A percentile compares a stretch with the other conserved stretches of the same genome.
Evolutionary conservation across 257 asterid species (phyloP).

Genomic region (Parsonsia alboflavescens): DNA sequence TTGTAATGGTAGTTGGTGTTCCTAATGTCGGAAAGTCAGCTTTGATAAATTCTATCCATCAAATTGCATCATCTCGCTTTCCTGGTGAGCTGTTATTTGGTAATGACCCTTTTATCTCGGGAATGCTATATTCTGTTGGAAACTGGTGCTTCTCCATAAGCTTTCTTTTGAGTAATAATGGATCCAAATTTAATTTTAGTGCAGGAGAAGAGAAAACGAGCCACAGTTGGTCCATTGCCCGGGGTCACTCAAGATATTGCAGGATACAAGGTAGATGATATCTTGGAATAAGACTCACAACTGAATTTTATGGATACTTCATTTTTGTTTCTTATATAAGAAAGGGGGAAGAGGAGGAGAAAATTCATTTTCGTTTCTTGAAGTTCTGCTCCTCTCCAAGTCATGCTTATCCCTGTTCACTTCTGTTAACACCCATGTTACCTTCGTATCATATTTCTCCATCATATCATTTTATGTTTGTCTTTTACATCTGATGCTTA

Average conservation of each 20-base stretch:
- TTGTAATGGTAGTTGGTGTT: constrained; percentile 93
- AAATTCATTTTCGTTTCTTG: not conserved
- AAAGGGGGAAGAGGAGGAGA: not conserved
- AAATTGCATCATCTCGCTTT: constrained; percentile 72
- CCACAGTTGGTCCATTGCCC: constrained; percentile 91
- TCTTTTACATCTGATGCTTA: not conserved
- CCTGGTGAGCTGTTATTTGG: constrained; percentile 48
- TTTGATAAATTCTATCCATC: constrained; percentile 77
- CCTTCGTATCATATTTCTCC: not conserved
- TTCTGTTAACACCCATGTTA: not conserved
- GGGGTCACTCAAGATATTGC: constrained; percentile 99
- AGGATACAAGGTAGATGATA: constrained; percentile 67
- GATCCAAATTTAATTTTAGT: constrained; percentile 48
- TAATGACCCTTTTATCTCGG: constrained; percentile 8
- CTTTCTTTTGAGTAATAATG: constrained; percentile 21
- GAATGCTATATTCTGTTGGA: not conserved
- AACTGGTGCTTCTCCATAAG: not conserved
- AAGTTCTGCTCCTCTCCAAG: not conserved
- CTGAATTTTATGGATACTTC: not conserved
- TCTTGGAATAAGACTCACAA: not conserved
- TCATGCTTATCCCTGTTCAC: not conserved
- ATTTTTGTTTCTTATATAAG: not conserved
- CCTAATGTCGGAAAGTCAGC: constrained; percentile 98
- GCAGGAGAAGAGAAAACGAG: constrained; percentile 83
- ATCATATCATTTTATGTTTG: not conserved